Percentiles rank a stretch among this genome's conserved stretches.
phyloP scores from a whole-genome alignment of 805 yeast species.

The Saturnispora galanensis region DNA sequence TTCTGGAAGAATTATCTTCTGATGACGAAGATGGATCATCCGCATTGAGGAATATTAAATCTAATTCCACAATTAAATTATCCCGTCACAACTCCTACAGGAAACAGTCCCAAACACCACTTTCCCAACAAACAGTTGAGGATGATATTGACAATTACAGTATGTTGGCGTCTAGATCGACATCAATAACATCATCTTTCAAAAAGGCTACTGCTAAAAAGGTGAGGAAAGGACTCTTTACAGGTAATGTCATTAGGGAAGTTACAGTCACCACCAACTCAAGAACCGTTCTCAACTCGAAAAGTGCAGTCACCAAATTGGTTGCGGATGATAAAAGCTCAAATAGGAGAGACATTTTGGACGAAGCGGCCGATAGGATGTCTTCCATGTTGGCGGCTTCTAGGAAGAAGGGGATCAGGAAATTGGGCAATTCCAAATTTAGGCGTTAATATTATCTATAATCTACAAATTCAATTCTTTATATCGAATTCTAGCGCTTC shows the following conservation, averaged over 20 bases:
- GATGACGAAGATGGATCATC: conserved; percentile 28
- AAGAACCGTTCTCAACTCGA: conserved; percentile 17
- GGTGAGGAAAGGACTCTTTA: conserved; percentile 15
- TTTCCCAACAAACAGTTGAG: not conserved
- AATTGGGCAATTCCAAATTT: conserved; percentile 5
- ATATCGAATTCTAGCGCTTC: conserved; percentile 33
- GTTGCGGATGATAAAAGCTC: conserved; percentile 9
- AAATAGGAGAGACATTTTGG: conserved; percentile 4
- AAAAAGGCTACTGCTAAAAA: conserved; percentile 12
- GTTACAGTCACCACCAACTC: conserved; percentile 25
- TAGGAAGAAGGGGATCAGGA: conserved; percentile 11
- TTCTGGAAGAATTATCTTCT: conserved; percentile 18
- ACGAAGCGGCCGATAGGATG: conserved; percentile 10
- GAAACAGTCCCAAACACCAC: not conserved
- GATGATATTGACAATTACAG: conserved; percentile 15
- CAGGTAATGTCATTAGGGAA: conserved; percentile 21
- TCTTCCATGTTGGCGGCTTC: conserved; percentile 12
- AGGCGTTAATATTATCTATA: conserved; percentile 1
- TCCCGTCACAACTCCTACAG: conserved; percentile 34
- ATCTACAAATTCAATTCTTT: not conserved
- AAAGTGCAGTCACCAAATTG: conserved; percentile 23
- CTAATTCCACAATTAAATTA: conserved; percentile 33
- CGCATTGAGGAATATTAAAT: conserved; percentile 26
- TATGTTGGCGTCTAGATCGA: conserved; percentile 17
- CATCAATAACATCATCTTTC: conserved; percentile 25